These are phyloP conservation scores for Clonostachys rosea DNA, from an alignment of 2,329 filamentous ascomycete species.

Conservation along the genomic window DNA sequence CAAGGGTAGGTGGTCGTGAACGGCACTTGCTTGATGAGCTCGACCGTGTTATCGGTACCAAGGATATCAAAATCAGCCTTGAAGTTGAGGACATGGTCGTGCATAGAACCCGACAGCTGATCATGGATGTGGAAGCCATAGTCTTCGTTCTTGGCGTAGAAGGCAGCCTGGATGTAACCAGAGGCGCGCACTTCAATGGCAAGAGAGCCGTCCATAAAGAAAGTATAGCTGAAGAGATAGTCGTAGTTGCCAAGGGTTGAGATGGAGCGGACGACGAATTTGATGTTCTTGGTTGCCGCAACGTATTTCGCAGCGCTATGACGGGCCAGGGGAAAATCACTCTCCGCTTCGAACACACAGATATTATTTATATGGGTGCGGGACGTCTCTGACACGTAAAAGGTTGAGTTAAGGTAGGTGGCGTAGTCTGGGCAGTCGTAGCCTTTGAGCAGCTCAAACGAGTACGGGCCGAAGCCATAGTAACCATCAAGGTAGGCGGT, in stretches of 20 bases:
- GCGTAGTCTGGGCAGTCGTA: conserved; percentile 45
- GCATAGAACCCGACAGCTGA: conserved; percentile 28
- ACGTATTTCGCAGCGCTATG: conserved; percentile 36
- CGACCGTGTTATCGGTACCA: conserved; percentile 27
- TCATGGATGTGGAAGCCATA: conserved; percentile 27
- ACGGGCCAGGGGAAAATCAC: conserved; percentile 42
- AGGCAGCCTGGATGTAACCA: conserved; percentile 30
- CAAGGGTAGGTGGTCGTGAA: conserved; percentile 33
- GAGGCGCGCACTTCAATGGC: conserved; percentile 31
- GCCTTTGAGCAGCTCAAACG: conserved; percentile 35
- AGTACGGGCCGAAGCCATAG: conserved; percentile 38
- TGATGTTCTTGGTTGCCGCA: conserved; percentile 39
- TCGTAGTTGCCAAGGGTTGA: conserved; percentile 36
- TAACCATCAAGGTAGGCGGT: conserved; percentile 38
- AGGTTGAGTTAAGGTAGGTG: conserved; percentile 39
- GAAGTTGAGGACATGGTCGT: conserved; percentile 31
- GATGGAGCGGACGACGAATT: conserved; percentile 36
- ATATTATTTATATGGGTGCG: conserved; percentile 41
- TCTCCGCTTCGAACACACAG: conserved; percentile 50
- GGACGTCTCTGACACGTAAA: conserved; percentile 33
- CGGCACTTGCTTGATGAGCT: conserved; percentile 21
- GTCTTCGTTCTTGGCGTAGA: conserved; percentile 22
- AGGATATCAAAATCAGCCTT: conserved; percentile 33
- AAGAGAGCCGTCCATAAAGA: conserved; percentile 27
- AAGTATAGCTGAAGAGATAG: conserved; percentile 28